Conservation (phyloP, 257 asterid species). For the Rhazya stricta region DNA sequence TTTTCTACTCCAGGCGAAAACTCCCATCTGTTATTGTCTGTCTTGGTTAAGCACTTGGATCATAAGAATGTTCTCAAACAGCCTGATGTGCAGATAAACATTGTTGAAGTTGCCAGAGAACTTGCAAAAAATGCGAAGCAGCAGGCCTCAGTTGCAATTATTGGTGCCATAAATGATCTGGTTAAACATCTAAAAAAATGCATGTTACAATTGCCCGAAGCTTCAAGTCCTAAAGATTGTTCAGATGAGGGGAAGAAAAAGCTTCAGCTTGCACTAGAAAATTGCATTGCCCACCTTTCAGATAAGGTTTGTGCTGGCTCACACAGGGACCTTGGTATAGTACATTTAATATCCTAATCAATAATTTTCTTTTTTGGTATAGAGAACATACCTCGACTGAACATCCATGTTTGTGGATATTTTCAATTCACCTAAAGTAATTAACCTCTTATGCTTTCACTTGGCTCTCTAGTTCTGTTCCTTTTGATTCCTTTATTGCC, state of each 20-base stretch:
- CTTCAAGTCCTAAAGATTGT: slow-evolving; percentile 22
- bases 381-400: not conserved
- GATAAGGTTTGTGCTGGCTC: slow-evolving; percentile 32
- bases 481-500: not conserved
- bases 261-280: slow-evolving; percentile 40
- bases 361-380: not conserved
- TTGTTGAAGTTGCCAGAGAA: slow-evolving; percentile 29
- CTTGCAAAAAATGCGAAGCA: slow-evolving; percentile 36
- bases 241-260: slow-evolving; percentile 23
- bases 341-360: not conserved
- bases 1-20: slow-evolving; percentile 33
- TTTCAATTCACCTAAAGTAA: not conserved
- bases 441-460: not conserved
- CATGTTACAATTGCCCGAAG: slow-evolving; percentile 32
- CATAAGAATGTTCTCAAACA: slow-evolving; percentile 38
- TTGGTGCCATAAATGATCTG: slow-evolving; percentile 41
- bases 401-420: not conserved
- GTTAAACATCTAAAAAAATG: slow-evolving; percentile 36
- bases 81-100: slow-evolving; percentile 32
- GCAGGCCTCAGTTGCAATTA: slow-evolving; percentile 29
- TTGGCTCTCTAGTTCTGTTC: not conserved
- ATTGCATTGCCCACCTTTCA: slow-evolving; percentile 38
- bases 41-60: slow-evolving; percentile 48
- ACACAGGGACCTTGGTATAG: not conserved
- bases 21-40: slow-evolving; percentile 38